phyloP scores from a whole-genome alignment of 1,284 basidiomycete species.

The Ustilago tritici region DNA sequence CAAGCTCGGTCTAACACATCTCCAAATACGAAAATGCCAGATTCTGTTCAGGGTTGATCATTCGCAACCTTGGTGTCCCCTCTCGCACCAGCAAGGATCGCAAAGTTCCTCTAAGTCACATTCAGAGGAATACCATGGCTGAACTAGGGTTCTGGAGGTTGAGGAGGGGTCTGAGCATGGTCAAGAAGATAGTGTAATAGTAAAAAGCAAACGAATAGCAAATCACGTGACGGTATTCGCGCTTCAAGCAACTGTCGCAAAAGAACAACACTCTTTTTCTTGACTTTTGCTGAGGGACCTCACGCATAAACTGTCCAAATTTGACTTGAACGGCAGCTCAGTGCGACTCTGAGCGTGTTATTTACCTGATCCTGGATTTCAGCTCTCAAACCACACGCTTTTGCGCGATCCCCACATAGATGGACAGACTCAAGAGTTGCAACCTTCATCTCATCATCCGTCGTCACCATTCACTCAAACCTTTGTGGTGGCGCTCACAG shows the following conservation, averaged over 20 bases:
- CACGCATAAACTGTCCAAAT: constrained; percentile 10
- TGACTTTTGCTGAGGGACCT: not conserved
- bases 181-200: not conserved
- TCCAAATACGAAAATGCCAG: not conserved
- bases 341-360: not conserved
- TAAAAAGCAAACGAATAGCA: not conserved
- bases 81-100: no score
- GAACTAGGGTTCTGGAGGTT: no score
- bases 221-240: constrained; percentile 27
- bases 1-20: not conserved
- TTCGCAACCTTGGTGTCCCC: no score
- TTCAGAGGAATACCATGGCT: no score
- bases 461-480: not conserved
- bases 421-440: not conserved
- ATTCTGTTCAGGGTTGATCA: no score
- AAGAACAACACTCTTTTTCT: constrained; percentile 27
- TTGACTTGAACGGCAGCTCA: not conserved
- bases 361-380: not conserved
- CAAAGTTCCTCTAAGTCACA: no score
- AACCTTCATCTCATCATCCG: constrained; percentile 15
- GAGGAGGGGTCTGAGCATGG: no score
- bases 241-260: not conserved
- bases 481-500: not conserved
- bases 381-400: not conserved
- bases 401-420: constrained; percentile 16